These are phyloP conservation scores for Polytolypa hystricis DNA, from an alignment of 2,329 filamentous ascomycete species.

Conservation along the genomic window DNA sequence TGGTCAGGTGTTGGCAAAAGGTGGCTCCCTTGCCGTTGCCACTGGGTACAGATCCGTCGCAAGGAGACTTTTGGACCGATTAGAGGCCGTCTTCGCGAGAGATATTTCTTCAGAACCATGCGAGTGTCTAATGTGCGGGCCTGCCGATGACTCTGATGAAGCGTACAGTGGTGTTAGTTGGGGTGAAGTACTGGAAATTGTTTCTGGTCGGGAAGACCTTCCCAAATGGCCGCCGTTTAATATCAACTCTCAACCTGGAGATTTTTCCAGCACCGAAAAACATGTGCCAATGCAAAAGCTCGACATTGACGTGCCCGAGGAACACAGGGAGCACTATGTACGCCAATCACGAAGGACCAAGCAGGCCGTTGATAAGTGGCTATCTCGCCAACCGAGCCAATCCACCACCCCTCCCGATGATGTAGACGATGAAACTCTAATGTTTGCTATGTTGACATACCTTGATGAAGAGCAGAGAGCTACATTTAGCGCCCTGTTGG, in stretches of 20 bases:
- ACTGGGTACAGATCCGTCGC: constrained; percentile 95
- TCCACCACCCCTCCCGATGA: constrained; percentile 70
- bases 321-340: constrained; percentile 85
- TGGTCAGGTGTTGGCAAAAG: constrained; percentile 64
- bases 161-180: constrained; percentile 62
- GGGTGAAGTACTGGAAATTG: constrained; percentile 90
- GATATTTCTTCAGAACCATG: constrained; percentile 85
- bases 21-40: constrained; percentile 84
- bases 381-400: constrained; percentile 65
- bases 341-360: constrained; percentile 87
- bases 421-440: constrained; percentile 85
- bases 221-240: constrained; percentile 84
- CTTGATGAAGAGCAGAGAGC: constrained; percentile 64
- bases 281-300: constrained; percentile 61
- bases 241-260: constrained; percentile 48
- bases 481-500: constrained; percentile 70
- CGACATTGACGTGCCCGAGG: constrained; percentile 86
- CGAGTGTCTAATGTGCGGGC: constrained; percentile 70
- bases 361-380: constrained; percentile 82
- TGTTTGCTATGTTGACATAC: constrained; percentile 87
- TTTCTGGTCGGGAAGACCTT: constrained; percentile 76
- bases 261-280: constrained; percentile 40
- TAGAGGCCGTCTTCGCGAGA: constrained; percentile 88
- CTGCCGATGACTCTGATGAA: constrained; percentile 46
- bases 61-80: constrained; percentile 71